Base-by-base conservation (phyloP, 2,329 filamentous ascomycete genomes). In the Didymella segeticola region DNA sequence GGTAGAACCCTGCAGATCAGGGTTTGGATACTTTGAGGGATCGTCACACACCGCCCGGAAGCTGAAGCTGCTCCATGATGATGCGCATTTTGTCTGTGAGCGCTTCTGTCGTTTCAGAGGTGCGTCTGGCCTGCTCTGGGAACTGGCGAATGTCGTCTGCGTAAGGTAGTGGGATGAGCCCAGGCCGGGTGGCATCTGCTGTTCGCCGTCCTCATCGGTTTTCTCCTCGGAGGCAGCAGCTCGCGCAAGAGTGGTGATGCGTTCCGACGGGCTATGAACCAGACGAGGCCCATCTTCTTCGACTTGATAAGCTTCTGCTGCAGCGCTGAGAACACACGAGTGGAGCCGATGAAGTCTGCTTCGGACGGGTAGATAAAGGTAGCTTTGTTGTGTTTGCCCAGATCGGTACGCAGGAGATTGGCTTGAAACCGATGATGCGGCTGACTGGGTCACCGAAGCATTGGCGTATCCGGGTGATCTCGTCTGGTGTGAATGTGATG, bases 361-460 rank as follows among this genome's bases (percentile, higher is more conserved):
- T 99, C 95, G 15, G 89, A 95, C 0, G 95, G 95, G 68, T 96
- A 98, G 53, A 99, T 90, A 74, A 97, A 99, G 0, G 87, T 91
- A 0, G 93, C 90, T 64, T 93, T 92, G 69, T 90, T 42, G 90
- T 82, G 27, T 90, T 92, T 1, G 91, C 90, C 92, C 93, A 97
- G 15, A 89, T 80, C 0, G 90, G 89, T 1, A 97, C 79, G 66
- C 85, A 79, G 1, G 84, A 85, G 23, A 90, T 80, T 6, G 91
- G 86, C 71, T 98, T 99, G 82, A 99, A 99, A 5, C 95, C 95
- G 51, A 99, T 89, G 61, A 99, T 89, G 5, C 92, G 88, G 51
- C 99, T 89, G 11, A 90, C 81, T 0, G 91, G 90, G 1, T 89
- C 82, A 2, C 93, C 93, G 65, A 96, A 96, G 47, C 70, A 72